phyloP scores from a whole-genome alignment of 1,284 basidiomycete genomes.

The Cerrena zonata region DNA sequence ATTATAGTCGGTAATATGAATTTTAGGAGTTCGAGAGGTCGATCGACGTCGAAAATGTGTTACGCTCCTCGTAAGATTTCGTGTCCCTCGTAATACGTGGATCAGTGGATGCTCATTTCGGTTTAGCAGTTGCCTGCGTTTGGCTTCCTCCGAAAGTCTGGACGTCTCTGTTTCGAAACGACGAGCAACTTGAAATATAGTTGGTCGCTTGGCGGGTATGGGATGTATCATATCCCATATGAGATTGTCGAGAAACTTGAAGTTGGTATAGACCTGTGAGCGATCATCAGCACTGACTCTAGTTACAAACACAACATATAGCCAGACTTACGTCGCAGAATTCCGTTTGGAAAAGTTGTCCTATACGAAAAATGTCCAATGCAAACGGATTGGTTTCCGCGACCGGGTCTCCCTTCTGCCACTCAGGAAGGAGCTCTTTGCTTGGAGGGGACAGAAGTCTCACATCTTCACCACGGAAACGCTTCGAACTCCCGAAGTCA shows the following conservation, averaged over 20 bases:
- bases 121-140: background rate
- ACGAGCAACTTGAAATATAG: constrained; percentile 7
- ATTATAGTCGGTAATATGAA: no score
- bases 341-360: constrained; percentile 26
- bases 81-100: background rate
- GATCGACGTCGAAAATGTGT: no score
- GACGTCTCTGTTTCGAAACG: constrained; percentile 4
- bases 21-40: no score
- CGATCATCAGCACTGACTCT: background rate
- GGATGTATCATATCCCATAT: constrained; percentile 8
- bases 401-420: constrained; percentile 7
- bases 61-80: background rate
- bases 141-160: background rate
- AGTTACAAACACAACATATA: background rate
- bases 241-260: constrained; percentile 2
- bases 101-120: background rate
- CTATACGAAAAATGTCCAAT: constrained; percentile 26
- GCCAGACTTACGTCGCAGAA: constrained; percentile 13
- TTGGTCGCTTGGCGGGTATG: constrained; percentile 8
- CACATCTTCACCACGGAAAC: constrained; percentile 8
- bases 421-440: constrained; percentile 24
- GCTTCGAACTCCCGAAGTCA: constrained; percentile 35
- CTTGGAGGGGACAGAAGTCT: constrained; percentile 11
- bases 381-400: constrained; percentile 21
- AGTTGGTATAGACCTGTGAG: constrained; percentile 2